Evolutionary conservation across 2,329 filamentous ascomycete species (phyloP).

Genomic region (Aspergillus sp.): DNA sequence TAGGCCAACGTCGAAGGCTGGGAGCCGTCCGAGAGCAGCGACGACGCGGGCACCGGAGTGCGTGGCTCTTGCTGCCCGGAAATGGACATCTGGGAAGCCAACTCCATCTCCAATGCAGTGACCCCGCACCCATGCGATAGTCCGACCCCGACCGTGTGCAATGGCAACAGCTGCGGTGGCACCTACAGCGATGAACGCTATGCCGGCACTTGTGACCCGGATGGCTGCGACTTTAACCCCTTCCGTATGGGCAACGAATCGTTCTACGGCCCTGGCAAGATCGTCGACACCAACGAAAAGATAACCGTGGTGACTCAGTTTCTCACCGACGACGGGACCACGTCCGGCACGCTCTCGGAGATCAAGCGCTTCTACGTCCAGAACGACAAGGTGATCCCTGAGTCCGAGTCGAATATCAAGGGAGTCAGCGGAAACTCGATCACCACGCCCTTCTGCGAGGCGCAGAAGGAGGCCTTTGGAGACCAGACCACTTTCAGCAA

Average conservation of each 20-base stretch:
- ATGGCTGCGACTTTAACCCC: conserved; percentile 62
- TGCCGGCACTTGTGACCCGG: conserved; percentile 55
- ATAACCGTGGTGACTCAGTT: conserved; percentile 62
- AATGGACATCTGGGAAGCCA: conserved; percentile 64
- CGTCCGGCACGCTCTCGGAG: conserved; percentile 47
- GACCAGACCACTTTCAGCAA: conserved; percentile 46
- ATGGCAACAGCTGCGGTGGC: conserved; percentile 44
- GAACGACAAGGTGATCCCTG: conserved; percentile 50
- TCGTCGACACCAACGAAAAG: conserved; percentile 50
- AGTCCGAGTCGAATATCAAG: conserved; percentile 39
- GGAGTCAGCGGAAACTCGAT: conserved; percentile 46
- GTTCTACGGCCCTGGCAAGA: conserved; percentile 54
- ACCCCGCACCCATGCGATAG: conserved; percentile 57
- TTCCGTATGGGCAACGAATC: conserved; percentile 55
- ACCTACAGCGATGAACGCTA: conserved; percentile 48
- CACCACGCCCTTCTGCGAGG: conserved; percentile 49
- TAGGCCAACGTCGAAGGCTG: conserved; percentile 49
- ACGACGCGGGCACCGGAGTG: conserved; percentile 44
- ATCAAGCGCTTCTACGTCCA: conserved; percentile 60
- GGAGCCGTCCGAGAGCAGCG: conserved; percentile 43
- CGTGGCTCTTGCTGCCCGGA: conserved; percentile 57
- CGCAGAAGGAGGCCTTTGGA: conserved; percentile 47
- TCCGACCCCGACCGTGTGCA: conserved; percentile 44
- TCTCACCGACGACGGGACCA: conserved; percentile 42
- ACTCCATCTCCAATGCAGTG: conserved; percentile 53